These are phyloP conservation scores for Cytospora chrysosperma DNA, from an alignment of 2,329 filamentous ascomycete species.

Conservation along the genomic window DNA sequence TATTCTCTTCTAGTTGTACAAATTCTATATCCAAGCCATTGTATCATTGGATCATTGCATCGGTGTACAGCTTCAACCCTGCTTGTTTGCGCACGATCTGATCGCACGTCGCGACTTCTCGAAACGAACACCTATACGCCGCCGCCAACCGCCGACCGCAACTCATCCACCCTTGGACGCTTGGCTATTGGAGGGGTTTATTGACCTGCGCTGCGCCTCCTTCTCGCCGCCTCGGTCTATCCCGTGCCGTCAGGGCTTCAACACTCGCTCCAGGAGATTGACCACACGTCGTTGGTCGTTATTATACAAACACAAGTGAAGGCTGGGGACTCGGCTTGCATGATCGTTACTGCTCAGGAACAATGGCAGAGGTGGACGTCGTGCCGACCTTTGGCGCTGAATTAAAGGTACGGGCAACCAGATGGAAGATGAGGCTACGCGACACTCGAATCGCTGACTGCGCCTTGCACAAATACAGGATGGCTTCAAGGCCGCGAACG, in stretches of 20 bases:
- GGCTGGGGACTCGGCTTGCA: constrained; percentile 14
- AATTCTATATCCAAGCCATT: not conserved
- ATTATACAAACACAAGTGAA: not conserved
- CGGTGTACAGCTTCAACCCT: not conserved
- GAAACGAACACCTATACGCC: not conserved
- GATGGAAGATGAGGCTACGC: not conserved
- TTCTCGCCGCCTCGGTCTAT: not conserved
- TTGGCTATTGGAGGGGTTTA: constrained; percentile 14
- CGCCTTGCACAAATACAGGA: constrained; percentile 57
- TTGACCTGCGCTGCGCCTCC: not conserved
- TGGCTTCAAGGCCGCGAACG: constrained; percentile 92
- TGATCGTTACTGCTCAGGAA: constrained; percentile 28
- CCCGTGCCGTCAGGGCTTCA: not conserved
- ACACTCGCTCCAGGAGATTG: not conserved
- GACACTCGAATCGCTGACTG: constrained; percentile 2
- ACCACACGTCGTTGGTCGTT: not conserved
- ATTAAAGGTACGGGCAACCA: constrained; percentile 68
- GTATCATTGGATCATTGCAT: not conserved
- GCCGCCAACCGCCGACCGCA: not conserved
- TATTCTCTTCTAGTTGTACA: not conserved
- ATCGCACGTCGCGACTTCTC: not conserved
- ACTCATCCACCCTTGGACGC: constrained; percentile 3
- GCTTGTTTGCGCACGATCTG: not conserved
- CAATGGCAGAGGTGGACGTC: constrained; percentile 80
- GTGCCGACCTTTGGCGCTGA: constrained; percentile 88